These are phyloP conservation scores for Ceratocystis albifundus DNA, from an alignment of 2,329 filamentous ascomycete genomes.

Conservation along the genomic window DNA sequence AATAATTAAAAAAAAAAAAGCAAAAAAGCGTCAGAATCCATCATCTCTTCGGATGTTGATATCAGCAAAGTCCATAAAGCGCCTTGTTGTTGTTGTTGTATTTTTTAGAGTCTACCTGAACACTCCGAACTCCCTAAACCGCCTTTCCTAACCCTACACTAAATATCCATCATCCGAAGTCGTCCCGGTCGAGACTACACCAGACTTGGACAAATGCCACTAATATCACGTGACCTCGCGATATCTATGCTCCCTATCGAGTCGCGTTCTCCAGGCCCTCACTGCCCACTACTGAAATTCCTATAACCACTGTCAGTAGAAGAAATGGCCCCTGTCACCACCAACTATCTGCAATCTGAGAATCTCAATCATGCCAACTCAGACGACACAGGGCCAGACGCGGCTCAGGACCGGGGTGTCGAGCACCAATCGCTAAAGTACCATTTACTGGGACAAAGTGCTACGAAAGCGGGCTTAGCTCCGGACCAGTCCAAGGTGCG, in stretches of 20 bases:
- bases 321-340: too few species aligned
- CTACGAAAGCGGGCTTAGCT: constrained; percentile 86
- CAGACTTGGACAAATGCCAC: background rate
- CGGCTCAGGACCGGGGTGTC: background rate
- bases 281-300: background rate
- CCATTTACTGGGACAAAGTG: constrained; percentile 73
- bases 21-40: too few species aligned
- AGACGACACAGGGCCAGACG: background rate
- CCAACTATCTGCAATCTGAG: background rate
- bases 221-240: constrained; percentile 2
- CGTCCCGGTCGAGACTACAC: accelerated
- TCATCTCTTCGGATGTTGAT: too few species aligned
- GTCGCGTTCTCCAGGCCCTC: background rate
- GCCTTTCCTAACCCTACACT: too few species aligned
- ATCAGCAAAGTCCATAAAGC: too few species aligned
- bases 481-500: constrained; percentile 79
- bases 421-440: constrained; percentile 64
- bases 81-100: too few species aligned
- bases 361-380: background rate
- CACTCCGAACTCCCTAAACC: too few species aligned
- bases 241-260: background rate
- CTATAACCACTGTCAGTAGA: background rate
- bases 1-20: too few species aligned
- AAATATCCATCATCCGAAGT: too few species aligned
- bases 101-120: too few species aligned